Conservation (phyloP, 1,284 basidiomycete species). For the Nidula niveotomentosa region DNA sequence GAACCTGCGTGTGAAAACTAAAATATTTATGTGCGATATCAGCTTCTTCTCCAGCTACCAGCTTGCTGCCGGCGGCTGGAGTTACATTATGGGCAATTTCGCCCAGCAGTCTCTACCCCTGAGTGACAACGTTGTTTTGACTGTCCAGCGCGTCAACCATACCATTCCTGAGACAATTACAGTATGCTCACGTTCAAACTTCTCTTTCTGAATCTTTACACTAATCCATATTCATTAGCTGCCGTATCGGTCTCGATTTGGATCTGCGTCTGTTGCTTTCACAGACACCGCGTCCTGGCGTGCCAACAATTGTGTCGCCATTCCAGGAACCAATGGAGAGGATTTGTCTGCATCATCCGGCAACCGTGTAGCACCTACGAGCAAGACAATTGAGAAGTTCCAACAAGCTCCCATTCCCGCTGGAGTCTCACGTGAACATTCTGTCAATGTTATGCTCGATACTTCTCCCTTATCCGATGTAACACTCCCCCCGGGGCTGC, state of each 20-base stretch:
- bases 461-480: constrained; percentile 44
- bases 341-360: constrained; percentile 32
- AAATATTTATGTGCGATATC: background rate
- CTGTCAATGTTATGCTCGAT: constrained; percentile 51
- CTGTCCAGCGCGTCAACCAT: constrained; percentile 42
- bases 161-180: constrained; percentile 38
- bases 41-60: constrained; percentile 48
- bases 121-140: constrained; percentile 47
- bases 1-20: background rate
- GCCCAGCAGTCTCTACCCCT: constrained; percentile 58
- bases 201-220: background rate
- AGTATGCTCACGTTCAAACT: constrained; percentile 22
- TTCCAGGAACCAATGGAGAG: constrained; percentile 48
- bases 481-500: constrained; percentile 44
- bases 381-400: constrained; percentile 33
- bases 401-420: constrained; percentile 39
- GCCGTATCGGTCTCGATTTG: constrained; percentile 58
- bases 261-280: constrained; percentile 40
- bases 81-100: constrained; percentile 62
- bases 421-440: constrained; percentile 35
- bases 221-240: constrained; percentile 32
- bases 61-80: constrained; percentile 41
- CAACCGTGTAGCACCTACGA: constrained; percentile 8
- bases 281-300: constrained; percentile 50
- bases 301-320: constrained; percentile 52